Conservation (phyloP, 1,139 yeast genomes). For the Hemisphaericaspora xylofermentans region DNA sequence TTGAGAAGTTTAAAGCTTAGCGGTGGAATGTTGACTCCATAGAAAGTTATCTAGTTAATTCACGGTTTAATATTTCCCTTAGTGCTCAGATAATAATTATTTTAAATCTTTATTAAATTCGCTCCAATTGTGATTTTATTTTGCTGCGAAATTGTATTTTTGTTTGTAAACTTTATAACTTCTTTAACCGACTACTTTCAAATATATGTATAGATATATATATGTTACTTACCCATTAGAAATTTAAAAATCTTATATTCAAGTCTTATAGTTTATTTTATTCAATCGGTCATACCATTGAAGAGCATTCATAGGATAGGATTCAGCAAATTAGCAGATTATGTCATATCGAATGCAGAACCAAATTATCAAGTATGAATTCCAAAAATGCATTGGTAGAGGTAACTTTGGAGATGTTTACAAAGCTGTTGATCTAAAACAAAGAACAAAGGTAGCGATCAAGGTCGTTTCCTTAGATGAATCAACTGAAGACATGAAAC, state of each 20-base stretch:
- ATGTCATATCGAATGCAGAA: background rate
- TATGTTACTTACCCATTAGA: too few species aligned
- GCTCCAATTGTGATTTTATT: background rate
- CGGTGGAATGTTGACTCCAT: constrained; percentile 12
- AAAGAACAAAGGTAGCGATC: constrained; percentile 51
- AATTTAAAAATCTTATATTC: background rate
- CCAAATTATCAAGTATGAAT: constrained; percentile 25
- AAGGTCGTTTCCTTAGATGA: constrained; percentile 78
- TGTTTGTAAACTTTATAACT: too few species aligned
- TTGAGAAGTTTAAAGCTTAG: constrained; percentile 34
- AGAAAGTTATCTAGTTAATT: background rate
- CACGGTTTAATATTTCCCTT: too few species aligned
- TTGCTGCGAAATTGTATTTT: constrained; percentile 1
- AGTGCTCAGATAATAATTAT: too few species aligned
- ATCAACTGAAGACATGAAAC: constrained; percentile 64
- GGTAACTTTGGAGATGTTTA: constrained; percentile 91
- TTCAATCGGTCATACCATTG: too few species aligned
- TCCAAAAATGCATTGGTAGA: constrained; percentile 66
- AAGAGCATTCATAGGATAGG: background rate
- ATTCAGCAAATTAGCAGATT: background rate
- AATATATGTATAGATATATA: too few species aligned
- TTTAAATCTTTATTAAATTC: too few species aligned
- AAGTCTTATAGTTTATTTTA: too few species aligned
- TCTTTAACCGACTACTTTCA: too few species aligned
- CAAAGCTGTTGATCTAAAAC: constrained; percentile 42